A percentile compares a stretch with the other conserved stretches of the same genome.
These are phyloP conservation scores for Penicillium salamii DNA, from an alignment of 495 filamentous ascomycete genomes.

Conservation along the genomic window DNA sequence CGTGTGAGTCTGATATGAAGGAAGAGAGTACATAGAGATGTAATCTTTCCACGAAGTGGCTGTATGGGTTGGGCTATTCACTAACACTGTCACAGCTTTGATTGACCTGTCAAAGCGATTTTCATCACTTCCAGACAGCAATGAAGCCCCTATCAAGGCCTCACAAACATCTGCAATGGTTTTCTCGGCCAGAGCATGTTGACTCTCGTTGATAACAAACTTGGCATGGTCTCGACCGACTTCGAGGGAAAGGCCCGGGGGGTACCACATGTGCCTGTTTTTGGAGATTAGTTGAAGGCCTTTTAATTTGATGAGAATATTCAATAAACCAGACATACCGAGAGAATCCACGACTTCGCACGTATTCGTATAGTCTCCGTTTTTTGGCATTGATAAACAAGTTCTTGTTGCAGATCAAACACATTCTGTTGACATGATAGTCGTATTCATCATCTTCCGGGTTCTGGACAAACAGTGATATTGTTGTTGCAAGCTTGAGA, in stretches of 20 bases:
- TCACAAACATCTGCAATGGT: slow-evolving; percentile 97
- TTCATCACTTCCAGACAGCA: slow-evolving; percentile 58
- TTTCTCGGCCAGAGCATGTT: slow-evolving; percentile 79
- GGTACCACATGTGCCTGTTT: slow-evolving; percentile 69
- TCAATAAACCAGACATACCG: slow-evolving; percentile 38
- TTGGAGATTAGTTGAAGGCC: too few species aligned
- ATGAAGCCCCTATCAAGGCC: slow-evolving; percentile 86
- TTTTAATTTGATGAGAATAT: too few species aligned
- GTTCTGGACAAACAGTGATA: slow-evolving; percentile 71
- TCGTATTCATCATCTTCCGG: slow-evolving; percentile 81
- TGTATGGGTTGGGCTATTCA: slow-evolving; percentile 63
- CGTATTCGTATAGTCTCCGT: slow-evolving; percentile 65
- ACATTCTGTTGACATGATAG: slow-evolving; percentile 88
- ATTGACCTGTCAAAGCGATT: slow-evolving; percentile 76
- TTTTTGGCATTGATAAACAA: slow-evolving; percentile 72
- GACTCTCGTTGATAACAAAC: slow-evolving; percentile 47
- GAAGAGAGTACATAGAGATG: slow-evolving; percentile 63
- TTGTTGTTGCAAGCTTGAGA: slow-evolving; percentile 92
- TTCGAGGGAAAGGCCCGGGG: slow-evolving; percentile 65
- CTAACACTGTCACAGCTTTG: slow-evolving; percentile 74
- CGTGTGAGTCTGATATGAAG: slow-evolving; percentile 64
- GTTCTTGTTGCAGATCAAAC: slow-evolving; percentile 88
- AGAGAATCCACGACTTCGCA: slow-evolving; percentile 80
- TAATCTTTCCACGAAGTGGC: slow-evolving; percentile 72
- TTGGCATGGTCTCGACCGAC: slow-evolving; percentile 59